A percentile compares a stretch with the other conserved stretches of the same genome.
These are phyloP conservation scores for Punica granatum DNA, from an alignment of 345 rosid species.

Conservation along the genomic window DNA sequence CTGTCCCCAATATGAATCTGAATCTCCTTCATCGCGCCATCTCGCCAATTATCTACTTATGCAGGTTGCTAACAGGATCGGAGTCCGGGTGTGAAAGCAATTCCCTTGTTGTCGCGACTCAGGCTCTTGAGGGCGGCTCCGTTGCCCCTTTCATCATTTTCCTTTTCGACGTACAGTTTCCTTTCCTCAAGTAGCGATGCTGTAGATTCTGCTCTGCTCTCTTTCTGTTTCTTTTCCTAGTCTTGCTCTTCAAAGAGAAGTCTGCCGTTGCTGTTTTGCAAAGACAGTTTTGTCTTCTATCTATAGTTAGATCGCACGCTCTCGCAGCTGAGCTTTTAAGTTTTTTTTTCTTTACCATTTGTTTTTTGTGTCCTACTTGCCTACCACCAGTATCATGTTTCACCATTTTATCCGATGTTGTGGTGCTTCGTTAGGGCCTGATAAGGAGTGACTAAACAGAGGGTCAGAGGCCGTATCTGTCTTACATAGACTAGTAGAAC, in stretches of 20 bases:
- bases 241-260: background rate
- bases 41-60: background rate
- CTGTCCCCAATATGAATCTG: background rate
- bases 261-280: background rate
- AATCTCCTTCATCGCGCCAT: background rate
- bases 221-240: background rate
- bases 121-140: background rate
- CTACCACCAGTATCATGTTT: too few species aligned
- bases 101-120: background rate
- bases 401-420: too few species aligned
- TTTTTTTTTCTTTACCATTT: too few species aligned
- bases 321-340: background rate
- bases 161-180: conserved; percentile 16
- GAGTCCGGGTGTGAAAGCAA: conserved; percentile 45
- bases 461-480: too few species aligned
- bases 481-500: too few species aligned
- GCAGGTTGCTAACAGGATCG: conserved; percentile 80
- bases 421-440: too few species aligned
- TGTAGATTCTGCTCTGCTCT: background rate
- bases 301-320: background rate
- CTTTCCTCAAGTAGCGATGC: background rate
- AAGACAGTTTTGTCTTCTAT: background rate
- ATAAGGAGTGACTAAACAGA: too few species aligned
- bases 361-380: too few species aligned
- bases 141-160: background rate